phyloP scores from a whole-genome alignment of 306 rosid species.

The cucumber (Cucumis sativus) region DNA sequence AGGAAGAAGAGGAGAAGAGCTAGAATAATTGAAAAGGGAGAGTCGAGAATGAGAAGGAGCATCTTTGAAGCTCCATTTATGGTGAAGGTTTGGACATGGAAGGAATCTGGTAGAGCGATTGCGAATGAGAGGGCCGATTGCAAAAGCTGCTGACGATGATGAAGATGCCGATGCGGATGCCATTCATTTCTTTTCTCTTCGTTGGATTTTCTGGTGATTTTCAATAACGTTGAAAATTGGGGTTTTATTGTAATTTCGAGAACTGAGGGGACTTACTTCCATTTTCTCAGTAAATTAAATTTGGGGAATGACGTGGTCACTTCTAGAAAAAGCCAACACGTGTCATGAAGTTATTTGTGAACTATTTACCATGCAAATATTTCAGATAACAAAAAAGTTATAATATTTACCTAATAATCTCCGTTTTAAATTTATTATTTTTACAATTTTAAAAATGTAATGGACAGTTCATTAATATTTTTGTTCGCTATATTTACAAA shows the following conservation, averaged over 20 bases:
- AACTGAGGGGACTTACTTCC: not conserved
- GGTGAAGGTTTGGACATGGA: slow-evolving; percentile 8
- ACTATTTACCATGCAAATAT: not conserved
- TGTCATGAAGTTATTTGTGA: not conserved
- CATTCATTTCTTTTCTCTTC: slow-evolving; percentile 11
- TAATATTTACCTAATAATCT: too few species aligned
- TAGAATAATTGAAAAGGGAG: slow-evolving; percentile 45
- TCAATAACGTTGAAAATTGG: not conserved
- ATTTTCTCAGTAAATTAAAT: not conserved
- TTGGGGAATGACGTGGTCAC: not conserved
- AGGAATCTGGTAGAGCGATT: slow-evolving; percentile 26
- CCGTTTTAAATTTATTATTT: too few species aligned
- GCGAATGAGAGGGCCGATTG: slow-evolving; percentile 18
- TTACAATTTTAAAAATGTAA: too few species aligned
- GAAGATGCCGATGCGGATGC: slow-evolving; percentile 1
- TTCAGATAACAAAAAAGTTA: too few species aligned
- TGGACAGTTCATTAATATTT: too few species aligned
- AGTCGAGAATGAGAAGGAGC: slow-evolving; percentile 35
- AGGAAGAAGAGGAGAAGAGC: slow-evolving; percentile 30
- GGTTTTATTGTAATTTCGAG: not conserved
- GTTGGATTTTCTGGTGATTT: not conserved
- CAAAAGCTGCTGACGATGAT: not conserved
- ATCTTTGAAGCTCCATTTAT: slow-evolving; percentile 13
- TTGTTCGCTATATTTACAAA: too few species aligned
- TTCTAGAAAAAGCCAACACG: not conserved